Evolutionary conservation across 768 basidiomycete genomes (phyloP).

Genomic region (Clavulina sp.): DNA sequence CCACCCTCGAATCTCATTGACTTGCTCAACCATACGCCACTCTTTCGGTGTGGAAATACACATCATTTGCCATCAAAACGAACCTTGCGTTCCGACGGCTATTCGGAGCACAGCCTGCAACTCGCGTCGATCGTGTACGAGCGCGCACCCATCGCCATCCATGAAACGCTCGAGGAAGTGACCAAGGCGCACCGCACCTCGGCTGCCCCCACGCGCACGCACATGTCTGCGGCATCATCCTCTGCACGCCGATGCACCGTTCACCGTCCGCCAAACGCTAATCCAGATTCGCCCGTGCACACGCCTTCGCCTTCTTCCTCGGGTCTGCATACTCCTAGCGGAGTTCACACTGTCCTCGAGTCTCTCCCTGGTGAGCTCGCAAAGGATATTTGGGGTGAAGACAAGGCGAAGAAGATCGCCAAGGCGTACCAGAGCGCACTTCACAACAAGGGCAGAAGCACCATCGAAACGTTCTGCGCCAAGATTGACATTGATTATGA

Average conservation of each 20-base stretch:
- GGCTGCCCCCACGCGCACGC: no score
- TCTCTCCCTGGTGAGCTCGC: background rate
- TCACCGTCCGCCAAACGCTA: background rate
- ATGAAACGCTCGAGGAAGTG: background rate
- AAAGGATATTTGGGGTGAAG: background rate
- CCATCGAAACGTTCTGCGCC: background rate
- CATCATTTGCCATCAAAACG: no score
- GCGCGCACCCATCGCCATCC: background rate
- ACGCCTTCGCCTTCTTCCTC: background rate
- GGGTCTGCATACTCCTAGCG: background rate
- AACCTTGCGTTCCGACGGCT: no score
- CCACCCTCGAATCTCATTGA: no score
- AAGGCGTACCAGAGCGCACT: background rate
- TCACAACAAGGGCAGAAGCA: background rate
- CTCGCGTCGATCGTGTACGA: background rate
- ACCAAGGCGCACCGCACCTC: no score
- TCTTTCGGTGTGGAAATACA: no score
- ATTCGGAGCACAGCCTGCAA: no score
- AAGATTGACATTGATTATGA: background rate
- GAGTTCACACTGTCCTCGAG: background rate
- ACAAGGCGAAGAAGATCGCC: background rate
- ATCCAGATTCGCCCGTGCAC: background rate
- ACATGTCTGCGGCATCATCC: no score
- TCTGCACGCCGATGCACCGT: no score
- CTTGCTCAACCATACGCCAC: no score